A percentile compares a stretch with the other conserved stretches of the same genome.
Evolutionary conservation across 139 green algal species (phyloP).

Genomic region (Trebouxia sp.): DNA sequence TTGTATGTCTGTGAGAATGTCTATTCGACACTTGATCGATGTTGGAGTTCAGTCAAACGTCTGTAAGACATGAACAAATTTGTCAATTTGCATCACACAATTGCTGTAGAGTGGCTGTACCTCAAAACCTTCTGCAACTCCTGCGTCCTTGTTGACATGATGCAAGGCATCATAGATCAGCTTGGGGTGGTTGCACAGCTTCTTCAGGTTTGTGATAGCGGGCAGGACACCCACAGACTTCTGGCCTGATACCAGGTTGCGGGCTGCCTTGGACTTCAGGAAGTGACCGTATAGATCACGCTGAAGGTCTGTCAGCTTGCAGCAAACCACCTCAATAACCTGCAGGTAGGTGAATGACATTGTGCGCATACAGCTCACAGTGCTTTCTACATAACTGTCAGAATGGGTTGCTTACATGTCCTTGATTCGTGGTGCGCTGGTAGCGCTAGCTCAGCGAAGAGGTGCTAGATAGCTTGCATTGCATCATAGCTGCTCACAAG

Average conservation of each 20-base stretch:
- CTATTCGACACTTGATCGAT: too few species aligned
- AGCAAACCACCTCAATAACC: conserved; percentile 96
- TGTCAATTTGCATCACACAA: too few species aligned
- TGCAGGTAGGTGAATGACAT: conserved; percentile 35
- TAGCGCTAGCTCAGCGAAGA: too few species aligned
- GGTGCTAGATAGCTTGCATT: too few species aligned
- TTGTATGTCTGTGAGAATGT: too few species aligned
- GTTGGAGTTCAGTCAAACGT: too few species aligned
- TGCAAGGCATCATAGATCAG: conserved; percentile 80
- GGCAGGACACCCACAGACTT: conserved; percentile 60
- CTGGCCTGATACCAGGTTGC: conserved; percentile 61
- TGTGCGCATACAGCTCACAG: background rate
- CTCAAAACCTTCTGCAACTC: conserved; percentile 68
- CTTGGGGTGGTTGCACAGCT: conserved; percentile 99
- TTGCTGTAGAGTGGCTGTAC: conserved; percentile 28
- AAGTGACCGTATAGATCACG: conserved; percentile 90
- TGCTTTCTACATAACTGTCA: background rate
- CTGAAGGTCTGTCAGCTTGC: conserved; percentile 88
- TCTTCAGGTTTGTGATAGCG: conserved; percentile 93
- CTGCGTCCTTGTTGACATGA: conserved; percentile 33
- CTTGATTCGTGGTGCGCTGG: too few species aligned
- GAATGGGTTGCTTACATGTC: background rate
- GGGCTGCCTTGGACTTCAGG: conserved; percentile 82
- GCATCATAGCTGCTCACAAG: too few species aligned
- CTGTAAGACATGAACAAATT: too few species aligned